Evolutionary conservation across 495 filamentous ascomycete genomes (phyloP), one percentile per base, ranked within the genome.

Genomic region (Oidiodendron maius): DNA sequence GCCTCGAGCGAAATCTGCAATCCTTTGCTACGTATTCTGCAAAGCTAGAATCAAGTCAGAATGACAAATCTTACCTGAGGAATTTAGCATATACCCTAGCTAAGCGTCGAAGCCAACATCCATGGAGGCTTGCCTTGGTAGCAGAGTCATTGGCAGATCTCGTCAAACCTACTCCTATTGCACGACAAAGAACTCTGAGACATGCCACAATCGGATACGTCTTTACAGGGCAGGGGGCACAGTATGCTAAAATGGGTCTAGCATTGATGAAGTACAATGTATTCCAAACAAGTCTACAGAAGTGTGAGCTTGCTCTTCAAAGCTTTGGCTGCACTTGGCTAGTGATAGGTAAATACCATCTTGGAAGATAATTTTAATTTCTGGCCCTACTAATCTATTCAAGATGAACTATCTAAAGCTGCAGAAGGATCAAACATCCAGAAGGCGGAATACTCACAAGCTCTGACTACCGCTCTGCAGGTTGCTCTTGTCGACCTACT

Each of bases 181-280:
- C 21, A 11, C 5, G 40, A 15, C 4, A 42, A 35, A 46, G 21
- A 37, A 17, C 34, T n/a, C 10, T 21, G 3, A 21, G 9, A 46
- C 52, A 24, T 40, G 20, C n/a, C n/a, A 34, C 28, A 3, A 30
- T 51, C 15, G 48, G 11, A 4, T 54, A 40, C 35, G 22, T 54
- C 17, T 58, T 58, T 42, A 58, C 34, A 25, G 55, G 55, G 12
- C 55, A 58, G 35, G 54, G 54, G 5, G 54, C 50, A 4, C 77
- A 82, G 51, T 82, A 74, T 75, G 51, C 67, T 25, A 72, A 64
- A 18, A 82, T 82, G 78, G 78, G 76, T 1, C 69, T 72, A 5
- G 76, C 78, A 55, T 65, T 80, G 1, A 23, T 61, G 1, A n/a
- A 10, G 1, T 24, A 9, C 70, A 79, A 73, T 22, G 41, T 43